Percentiles rank a stretch among this genome's conserved stretches.
Evolutionary conservation across 1,284 basidiomycete genomes (phyloP).

Genomic region (Tilletia walkeri): DNA sequence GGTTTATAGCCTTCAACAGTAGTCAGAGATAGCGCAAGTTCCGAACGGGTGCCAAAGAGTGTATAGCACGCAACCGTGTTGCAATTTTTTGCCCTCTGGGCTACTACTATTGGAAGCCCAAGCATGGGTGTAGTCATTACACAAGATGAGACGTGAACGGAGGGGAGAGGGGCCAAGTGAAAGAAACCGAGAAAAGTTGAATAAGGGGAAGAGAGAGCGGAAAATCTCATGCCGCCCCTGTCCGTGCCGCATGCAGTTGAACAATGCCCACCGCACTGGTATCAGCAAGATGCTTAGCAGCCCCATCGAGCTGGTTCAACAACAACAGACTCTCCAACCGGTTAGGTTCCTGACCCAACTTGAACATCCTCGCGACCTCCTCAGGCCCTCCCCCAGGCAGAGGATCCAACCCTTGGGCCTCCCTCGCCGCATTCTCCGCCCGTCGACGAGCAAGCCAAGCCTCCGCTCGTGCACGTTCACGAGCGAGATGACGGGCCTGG

Average conservation of each 20-base stretch:
- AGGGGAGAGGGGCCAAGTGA: background rate
- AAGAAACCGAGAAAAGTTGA: too few species aligned
- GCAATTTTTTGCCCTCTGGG: too few species aligned
- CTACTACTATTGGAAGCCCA: too few species aligned
- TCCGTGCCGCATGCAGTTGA: slow-evolving; percentile 50
- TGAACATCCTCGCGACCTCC: slow-evolving; percentile 62
- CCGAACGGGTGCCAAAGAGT: background rate
- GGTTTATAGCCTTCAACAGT: background rate
- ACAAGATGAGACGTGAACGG: too few species aligned
- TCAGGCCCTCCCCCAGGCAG: slow-evolving; percentile 60
- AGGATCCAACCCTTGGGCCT: slow-evolving; percentile 79
- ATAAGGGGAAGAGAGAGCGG: background rate
- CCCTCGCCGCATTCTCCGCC: slow-evolving; percentile 81
- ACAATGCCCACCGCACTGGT: slow-evolving; percentile 60
- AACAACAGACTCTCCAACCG: slow-evolving; percentile 77
- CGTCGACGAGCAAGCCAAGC: slow-evolving; percentile 61
- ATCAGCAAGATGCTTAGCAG: slow-evolving; percentile 55
- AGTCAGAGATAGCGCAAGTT: too few species aligned
- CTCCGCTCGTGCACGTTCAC: slow-evolving; percentile 83
- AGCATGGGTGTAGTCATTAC: too few species aligned
- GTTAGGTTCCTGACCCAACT: slow-evolving; percentile 83
- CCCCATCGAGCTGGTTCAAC: slow-evolving; percentile 56
- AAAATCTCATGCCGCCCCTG: slow-evolving; percentile 31
- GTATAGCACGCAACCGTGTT: background rate
- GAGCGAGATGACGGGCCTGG: slow-evolving; percentile 81